These are phyloP conservation scores for Penicillium sp. DNA, from an alignment of 2,329 filamentous ascomycete genomes.

Conservation along the genomic window DNA sequence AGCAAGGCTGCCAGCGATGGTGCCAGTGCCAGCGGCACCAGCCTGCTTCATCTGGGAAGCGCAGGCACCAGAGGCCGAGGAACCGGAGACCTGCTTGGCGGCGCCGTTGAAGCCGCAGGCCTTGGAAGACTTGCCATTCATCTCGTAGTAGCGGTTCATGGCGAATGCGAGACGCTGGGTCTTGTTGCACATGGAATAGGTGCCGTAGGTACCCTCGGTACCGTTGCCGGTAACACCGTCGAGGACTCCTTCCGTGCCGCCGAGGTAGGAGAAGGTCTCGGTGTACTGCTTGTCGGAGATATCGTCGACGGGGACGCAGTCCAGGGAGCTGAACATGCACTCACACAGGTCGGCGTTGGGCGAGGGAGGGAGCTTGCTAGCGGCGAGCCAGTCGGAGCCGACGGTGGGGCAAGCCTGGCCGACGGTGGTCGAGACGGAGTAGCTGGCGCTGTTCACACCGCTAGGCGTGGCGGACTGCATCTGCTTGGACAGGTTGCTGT, in stretches of 20 bases:
- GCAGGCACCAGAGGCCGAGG: conserved; percentile 17
- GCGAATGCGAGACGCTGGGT: conserved; percentile 46
- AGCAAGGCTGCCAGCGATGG: conserved; percentile 36
- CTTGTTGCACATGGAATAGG: conserved; percentile 47
- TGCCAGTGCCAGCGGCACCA: conserved; percentile 38
- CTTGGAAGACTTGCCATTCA: conserved; percentile 32
- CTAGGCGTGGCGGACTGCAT: conserved; percentile 64
- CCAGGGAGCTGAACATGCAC: conserved; percentile 75
- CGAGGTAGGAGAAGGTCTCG: conserved; percentile 60
- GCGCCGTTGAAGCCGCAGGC: conserved; percentile 47
- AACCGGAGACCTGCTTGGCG: conserved; percentile 34
- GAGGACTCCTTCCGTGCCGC: conserved; percentile 36
- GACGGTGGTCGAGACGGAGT: conserved; percentile 68
- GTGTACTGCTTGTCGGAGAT: conserved; percentile 58
- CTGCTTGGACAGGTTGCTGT: conserved; percentile 64
- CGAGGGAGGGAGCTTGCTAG: conserved; percentile 67
- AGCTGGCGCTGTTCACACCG: conserved; percentile 61
- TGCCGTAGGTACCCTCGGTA: conserved; percentile 43
- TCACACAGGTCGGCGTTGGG: conserved; percentile 74
- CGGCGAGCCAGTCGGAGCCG: conserved; percentile 63
- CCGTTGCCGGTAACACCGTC: conserved; percentile 39
- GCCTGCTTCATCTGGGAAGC: conserved; percentile 32
- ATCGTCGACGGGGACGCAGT: conserved; percentile 61
- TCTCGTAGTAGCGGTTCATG: conserved; percentile 46
- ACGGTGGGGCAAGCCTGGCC: conserved; percentile 66